Base-by-base conservation (phyloP, 208 protist species). In the Borovskyia barvae region DNA sequence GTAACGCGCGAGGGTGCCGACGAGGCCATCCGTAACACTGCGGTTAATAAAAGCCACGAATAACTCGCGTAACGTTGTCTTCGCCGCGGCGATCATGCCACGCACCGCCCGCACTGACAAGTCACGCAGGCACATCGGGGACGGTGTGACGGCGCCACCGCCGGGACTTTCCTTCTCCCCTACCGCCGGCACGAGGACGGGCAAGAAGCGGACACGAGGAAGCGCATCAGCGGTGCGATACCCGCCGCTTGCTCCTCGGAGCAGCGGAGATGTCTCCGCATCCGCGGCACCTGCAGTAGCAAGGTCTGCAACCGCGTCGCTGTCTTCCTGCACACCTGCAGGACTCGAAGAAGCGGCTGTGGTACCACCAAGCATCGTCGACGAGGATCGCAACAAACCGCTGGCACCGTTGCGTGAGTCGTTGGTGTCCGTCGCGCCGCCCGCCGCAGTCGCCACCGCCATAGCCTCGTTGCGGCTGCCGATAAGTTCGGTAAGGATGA, bases 41-140 rank as follows among this genome's bases (percentile, higher is more conserved):
- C 76, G 77, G 58, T 95, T 90, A 2, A 86, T 77, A 71, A 83
- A 90, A 11, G 83, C 67, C 7, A 87, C 40, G 26, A 95, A 77
- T 24, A 93, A 57, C 4, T 68, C 61, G 20, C 75, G 56, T 22
- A 95, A 49, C 41, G 87, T 79, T 30, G 56, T 66, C 14, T 66
- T 52, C 25, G 83, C 71, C 29, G 66, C 47, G 29, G 57, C 66
- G 36, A 92, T 76, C 75, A 87, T 83, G 32, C 62, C 49, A 29
- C 74, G 77, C 1, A 95, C 81, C 1, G 74, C 70, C 28, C 69
- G 65, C 42, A 92, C 67, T 4, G 88, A 95, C n/a, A 89, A 54
- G 50, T 85, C 75, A 12, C 80, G 76, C 49, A 95, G 70, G 69
- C 20, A 59, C 41, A 32, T 35, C 33, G 20, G 56, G 47, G 22